These are phyloP conservation scores for Skeletonema grethae DNA, from an alignment of 108 stramenopile species.

Conservation along the genomic window DNA sequence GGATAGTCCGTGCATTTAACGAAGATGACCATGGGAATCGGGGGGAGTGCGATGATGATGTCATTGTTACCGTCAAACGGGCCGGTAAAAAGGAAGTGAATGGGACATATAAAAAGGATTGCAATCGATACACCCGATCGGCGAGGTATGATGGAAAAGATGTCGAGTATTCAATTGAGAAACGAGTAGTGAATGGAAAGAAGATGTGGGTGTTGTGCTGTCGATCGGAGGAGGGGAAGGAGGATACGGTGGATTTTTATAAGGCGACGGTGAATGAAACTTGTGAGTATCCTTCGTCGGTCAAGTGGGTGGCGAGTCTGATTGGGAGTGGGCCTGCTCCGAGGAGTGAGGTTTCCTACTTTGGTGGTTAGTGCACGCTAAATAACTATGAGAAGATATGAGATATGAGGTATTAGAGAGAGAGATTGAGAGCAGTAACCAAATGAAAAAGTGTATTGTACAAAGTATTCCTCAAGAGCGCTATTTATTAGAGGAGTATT, in stretches of 20 bases:
- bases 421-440: not conserved
- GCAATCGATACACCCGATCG: constrained; percentile 15
- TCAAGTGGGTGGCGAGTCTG: constrained; percentile 21
- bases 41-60: constrained; percentile 10
- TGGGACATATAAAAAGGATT: constrained; percentile 32
- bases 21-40: not conserved
- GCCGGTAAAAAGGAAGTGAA: constrained; percentile 25
- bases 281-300: constrained; percentile 13
- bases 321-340: constrained; percentile 21
- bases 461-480: not conserved
- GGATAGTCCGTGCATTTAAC: constrained; percentile 8
- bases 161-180: constrained; percentile 27
- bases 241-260: constrained; percentile 34
- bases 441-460: not conserved
- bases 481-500: not conserved
- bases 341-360: constrained; percentile 18
- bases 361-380: no score
- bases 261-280: constrained; percentile 27
- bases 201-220: constrained; percentile 38
- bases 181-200: constrained; percentile 20
- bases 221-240: constrained; percentile 2
- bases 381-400: not conserved
- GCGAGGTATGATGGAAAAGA: constrained; percentile 25
- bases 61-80: constrained; percentile 13
- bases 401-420: not conserved